phyloP scores from a whole-genome alignment of 2,329 filamentous ascomycete species.

The Penicillium sp. region DNA sequence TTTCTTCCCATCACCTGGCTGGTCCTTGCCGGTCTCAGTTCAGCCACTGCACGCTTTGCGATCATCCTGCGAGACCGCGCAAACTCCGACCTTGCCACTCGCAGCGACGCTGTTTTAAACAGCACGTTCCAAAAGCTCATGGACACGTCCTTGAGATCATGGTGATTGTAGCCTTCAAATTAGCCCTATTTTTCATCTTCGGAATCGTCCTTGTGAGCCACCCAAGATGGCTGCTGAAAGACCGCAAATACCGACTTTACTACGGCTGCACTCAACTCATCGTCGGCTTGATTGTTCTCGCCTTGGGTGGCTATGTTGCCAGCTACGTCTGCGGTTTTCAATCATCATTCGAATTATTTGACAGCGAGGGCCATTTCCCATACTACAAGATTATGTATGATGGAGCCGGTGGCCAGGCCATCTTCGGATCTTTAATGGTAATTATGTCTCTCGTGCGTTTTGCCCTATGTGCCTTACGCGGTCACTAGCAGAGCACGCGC shows the following conservation, averaged over 20 bases:
- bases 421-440: no score
- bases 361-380: no score
- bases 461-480: no score
- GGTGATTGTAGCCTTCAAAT: conserved; percentile 3
- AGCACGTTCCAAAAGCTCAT: conserved; percentile 5
- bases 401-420: no score
- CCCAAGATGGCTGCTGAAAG: not conserved
- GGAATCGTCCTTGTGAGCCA: not conserved
- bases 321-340: conserved; percentile 5
- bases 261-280: conserved; percentile 5
- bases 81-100: not conserved
- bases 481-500: no score
- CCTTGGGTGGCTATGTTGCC: conserved; percentile 4
- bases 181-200: conserved; percentile 5
- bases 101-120: not conserved
- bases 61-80: not conserved
- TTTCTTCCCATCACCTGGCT: conserved; percentile 4
- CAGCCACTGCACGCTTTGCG: no score
- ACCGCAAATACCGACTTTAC: conserved; percentile 1
- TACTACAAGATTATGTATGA: conserved; percentile 16
- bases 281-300: not conserved
- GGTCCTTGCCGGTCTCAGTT: not conserved
- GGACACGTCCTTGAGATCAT: conserved; percentile 1
- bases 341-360: conserved; percentile 5
- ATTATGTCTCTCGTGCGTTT: no score